These are phyloP conservation scores for Sporothrix inflata DNA, from an alignment of 2,329 filamentous ascomycete species.

Conservation along the genomic window DNA sequence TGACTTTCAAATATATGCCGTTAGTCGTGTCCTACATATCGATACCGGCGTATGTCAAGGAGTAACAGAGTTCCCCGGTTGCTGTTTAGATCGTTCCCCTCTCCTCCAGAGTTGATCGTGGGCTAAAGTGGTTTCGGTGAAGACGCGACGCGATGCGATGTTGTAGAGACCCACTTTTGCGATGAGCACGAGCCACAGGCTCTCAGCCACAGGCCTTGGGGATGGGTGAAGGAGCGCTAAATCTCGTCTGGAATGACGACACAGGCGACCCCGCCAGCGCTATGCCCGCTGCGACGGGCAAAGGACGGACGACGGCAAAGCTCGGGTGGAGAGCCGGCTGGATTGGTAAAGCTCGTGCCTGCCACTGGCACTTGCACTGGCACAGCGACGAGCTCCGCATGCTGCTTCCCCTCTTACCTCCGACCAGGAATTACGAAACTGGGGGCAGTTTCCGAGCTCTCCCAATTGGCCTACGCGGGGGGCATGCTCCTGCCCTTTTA, in stretches of 20 bases:
- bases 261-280: slow-evolving; percentile 4
- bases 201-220: not conserved
- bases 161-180: not conserved
- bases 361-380: not conserved
- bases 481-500: not conserved
- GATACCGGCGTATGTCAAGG: not conserved
- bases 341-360: slow-evolving; percentile 19
- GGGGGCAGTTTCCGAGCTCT: slow-evolving; percentile 23
- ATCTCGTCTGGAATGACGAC: slow-evolving; percentile 25
- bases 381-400: slow-evolving; percentile 6
- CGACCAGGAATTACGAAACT: slow-evolving; percentile 26
- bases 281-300: not conserved
- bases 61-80: not conserved
- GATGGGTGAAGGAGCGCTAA: too few species aligned
- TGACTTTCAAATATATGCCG: not conserved
- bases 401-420: not conserved
- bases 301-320: slow-evolving; percentile 25
- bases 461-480: slow-evolving; percentile 3
- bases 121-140: not conserved
- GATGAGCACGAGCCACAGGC: not conserved
- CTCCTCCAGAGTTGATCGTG: not conserved
- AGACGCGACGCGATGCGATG: slow-evolving; percentile 27
- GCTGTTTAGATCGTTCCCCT: not conserved
- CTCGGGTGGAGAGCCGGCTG: slow-evolving; percentile 29
- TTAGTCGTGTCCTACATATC: not conserved